Percentiles rank a stretch among this genome's conserved stretches.
These are phyloP conservation scores for Naganishia friedmannii DNA, from an alignment of 768 basidiomycete species.

Conservation along the genomic window DNA sequence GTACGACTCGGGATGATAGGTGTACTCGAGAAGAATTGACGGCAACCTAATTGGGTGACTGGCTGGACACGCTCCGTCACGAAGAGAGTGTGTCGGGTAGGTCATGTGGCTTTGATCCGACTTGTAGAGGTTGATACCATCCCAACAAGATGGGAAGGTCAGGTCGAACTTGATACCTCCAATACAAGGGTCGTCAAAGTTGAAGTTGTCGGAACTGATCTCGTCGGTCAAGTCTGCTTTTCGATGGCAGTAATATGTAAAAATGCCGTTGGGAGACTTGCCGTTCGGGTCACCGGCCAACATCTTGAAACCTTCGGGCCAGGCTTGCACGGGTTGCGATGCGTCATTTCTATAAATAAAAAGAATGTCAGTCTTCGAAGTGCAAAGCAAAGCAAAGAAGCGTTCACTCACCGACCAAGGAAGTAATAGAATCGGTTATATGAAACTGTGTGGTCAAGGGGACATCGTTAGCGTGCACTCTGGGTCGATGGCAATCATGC, in stretches of 20 bases:
- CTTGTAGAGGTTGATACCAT: constrained; percentile 47
- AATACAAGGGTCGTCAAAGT: constrained; percentile 35
- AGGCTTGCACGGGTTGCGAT: constrained; percentile 28
- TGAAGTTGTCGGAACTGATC: constrained; percentile 35
- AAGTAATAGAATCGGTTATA: constrained; percentile 25
- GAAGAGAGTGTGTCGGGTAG: constrained; percentile 32
- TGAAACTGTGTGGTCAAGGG: background rate
- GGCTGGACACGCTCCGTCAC: constrained; percentile 36
- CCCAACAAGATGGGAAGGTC: constrained; percentile 47
- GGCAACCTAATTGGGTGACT: constrained; percentile 46
- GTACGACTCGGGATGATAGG: constrained; percentile 34
- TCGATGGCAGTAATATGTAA: constrained; percentile 11
- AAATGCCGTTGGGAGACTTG: constrained; percentile 8
- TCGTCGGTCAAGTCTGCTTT: constrained; percentile 10
- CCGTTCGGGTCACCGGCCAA: constrained; percentile 36
- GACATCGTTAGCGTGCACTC: no score
- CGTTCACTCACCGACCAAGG: constrained; percentile 3
- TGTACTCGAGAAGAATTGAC: constrained; percentile 44
- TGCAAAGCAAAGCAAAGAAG: background rate
- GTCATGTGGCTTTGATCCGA: constrained; percentile 40
- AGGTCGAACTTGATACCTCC: constrained; percentile 42
- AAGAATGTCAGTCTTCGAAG: background rate
- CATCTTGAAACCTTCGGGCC: constrained; percentile 42
- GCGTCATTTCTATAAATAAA: background rate
- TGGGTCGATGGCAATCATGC: background rate